Conservation (phyloP, 352 stramenopile species). For the Pythium aristosporum region DNA sequence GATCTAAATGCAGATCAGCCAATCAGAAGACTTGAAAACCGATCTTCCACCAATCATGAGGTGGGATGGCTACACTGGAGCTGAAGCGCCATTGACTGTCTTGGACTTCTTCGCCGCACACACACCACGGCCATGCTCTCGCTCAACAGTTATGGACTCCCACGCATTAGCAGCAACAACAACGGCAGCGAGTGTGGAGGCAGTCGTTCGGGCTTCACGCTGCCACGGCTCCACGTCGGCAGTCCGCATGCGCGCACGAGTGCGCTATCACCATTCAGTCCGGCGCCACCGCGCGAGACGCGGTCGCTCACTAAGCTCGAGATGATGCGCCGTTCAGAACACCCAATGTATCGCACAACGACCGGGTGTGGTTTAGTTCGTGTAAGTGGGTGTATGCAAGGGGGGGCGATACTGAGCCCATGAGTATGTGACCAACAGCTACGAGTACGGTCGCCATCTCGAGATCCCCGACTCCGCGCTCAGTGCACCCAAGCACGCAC, state of each 20-base stretch:
- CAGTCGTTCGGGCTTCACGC: conserved; percentile 23
- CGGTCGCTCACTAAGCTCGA: conserved; percentile 59
- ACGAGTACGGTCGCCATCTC: conserved; percentile 57
- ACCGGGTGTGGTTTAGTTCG: conserved; percentile 26
- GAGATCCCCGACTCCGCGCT: conserved; percentile 55
- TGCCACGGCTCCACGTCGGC: conserved; percentile 40
- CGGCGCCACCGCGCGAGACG: conserved; percentile 29
- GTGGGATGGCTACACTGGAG: too few species aligned
- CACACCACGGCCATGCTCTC: conserved; percentile 18
- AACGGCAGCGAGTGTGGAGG: conserved; percentile 11
- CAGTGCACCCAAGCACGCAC: conserved; percentile 53
- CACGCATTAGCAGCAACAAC: conserved; percentile 18
- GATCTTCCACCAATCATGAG: conserved; percentile 7
- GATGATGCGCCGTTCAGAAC: conserved; percentile 32
- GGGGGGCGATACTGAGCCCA: too few species aligned
- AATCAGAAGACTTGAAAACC: not conserved
- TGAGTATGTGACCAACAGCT: conserved; percentile 21
- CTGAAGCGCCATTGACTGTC: not conserved
- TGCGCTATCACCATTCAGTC: conserved; percentile 18
- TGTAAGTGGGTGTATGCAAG: too few species aligned
- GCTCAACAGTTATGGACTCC: conserved; percentile 53
- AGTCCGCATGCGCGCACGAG: conserved; percentile 16
- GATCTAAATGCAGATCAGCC: conserved; percentile 2
- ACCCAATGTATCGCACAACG: conserved; percentile 64
- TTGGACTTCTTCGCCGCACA: not conserved